Conservation (phyloP, 1,284 basidiomycete genomes). For the Peniophora sp. region DNA sequence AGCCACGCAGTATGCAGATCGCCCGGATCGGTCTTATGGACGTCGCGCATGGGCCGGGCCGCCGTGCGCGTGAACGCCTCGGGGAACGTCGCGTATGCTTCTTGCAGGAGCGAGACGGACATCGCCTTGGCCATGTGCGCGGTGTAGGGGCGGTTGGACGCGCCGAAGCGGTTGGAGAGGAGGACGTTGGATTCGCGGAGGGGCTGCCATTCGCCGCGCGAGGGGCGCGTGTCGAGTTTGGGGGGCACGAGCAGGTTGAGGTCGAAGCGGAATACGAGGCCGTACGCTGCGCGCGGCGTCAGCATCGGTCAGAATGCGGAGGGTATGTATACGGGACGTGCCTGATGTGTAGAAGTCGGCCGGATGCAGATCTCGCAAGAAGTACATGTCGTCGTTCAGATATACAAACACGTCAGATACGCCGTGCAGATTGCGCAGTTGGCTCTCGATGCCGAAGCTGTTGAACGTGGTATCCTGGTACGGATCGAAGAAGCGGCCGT, state of each 20-base stretch:
- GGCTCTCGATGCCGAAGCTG: slow-evolving; percentile 22
- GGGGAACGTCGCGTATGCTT: slow-evolving; percentile 21
- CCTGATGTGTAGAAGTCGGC: slow-evolving; percentile 19
- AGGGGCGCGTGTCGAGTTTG: slow-evolving; percentile 13
- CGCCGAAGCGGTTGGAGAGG: slow-evolving; percentile 17
- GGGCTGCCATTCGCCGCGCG: slow-evolving; percentile 21
- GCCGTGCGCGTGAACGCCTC: slow-evolving; percentile 20
- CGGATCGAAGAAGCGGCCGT: slow-evolving; percentile 18
- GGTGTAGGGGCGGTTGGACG: slow-evolving; percentile 28
- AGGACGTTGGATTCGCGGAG: slow-evolving; percentile 20
- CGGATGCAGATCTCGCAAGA: slow-evolving; percentile 15
- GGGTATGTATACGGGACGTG: background rate
- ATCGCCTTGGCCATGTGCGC: slow-evolving; percentile 28
- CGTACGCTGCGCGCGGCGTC: slow-evolving; percentile 16
- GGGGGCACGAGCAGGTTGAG: slow-evolving; percentile 17
- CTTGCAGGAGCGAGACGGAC: slow-evolving; percentile 23
- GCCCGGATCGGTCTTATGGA: slow-evolving; percentile 16
- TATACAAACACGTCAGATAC: slow-evolving; percentile 17
- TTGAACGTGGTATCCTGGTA: slow-evolving; percentile 20
- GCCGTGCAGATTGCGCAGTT: slow-evolving; percentile 17
- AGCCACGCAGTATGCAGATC: slow-evolving; percentile 27
- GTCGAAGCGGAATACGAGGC: slow-evolving; percentile 23
- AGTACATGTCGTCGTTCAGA: slow-evolving; percentile 22
- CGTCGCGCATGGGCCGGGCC: slow-evolving; percentile 26
- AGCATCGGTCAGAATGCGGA: background rate